These are phyloP conservation scores for Ricinus communis DNA, from an alignment of 345 rosid species.

Conservation along the genomic window DNA sequence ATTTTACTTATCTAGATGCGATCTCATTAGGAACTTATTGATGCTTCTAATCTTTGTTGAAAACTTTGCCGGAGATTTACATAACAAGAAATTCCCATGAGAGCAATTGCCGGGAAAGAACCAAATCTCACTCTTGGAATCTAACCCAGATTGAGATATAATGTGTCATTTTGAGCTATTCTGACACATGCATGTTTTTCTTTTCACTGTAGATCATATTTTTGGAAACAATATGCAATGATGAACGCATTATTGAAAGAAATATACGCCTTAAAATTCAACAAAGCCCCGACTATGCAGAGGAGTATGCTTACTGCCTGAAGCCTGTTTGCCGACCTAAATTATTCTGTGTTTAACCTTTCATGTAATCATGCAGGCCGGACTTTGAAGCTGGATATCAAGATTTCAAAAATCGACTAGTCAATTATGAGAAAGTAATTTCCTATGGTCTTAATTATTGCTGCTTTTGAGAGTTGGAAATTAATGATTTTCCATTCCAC, in stretches of 20 bases:
- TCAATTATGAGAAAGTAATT: slow-evolving; percentile 79
- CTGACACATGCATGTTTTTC: not conserved
- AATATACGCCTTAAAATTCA: slow-evolving; percentile 98
- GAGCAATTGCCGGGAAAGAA: not conserved
- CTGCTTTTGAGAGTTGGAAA: slow-evolving; percentile 10
- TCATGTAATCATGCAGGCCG: slow-evolving; percentile 54
- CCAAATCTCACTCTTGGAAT: not conserved
- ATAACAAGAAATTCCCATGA: not conserved
- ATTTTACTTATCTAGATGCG: not conserved
- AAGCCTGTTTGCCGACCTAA: slow-evolving; percentile 13
- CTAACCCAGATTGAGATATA: not conserved
- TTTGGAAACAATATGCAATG: slow-evolving; percentile 96
- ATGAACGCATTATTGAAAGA: slow-evolving; percentile 87
- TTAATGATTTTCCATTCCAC: slow-evolving; percentile 16
- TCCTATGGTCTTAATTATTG: slow-evolving; percentile 23
- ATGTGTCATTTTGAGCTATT: slow-evolving; percentile 7
- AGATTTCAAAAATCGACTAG: slow-evolving; percentile 84
- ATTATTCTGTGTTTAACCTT: slow-evolving; percentile 26
- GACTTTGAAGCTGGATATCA: slow-evolving; percentile 87
- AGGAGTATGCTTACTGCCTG: slow-evolving; percentile 63
- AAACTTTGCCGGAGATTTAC: not conserved
- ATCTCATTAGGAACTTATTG: not conserved
- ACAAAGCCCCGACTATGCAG: slow-evolving; percentile 98
- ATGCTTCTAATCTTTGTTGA: not conserved
- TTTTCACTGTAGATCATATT: slow-evolving; percentile 70